phyloP scores from a whole-genome alignment of 169 alveolate species.

The Eimeria necatrix region DNA sequence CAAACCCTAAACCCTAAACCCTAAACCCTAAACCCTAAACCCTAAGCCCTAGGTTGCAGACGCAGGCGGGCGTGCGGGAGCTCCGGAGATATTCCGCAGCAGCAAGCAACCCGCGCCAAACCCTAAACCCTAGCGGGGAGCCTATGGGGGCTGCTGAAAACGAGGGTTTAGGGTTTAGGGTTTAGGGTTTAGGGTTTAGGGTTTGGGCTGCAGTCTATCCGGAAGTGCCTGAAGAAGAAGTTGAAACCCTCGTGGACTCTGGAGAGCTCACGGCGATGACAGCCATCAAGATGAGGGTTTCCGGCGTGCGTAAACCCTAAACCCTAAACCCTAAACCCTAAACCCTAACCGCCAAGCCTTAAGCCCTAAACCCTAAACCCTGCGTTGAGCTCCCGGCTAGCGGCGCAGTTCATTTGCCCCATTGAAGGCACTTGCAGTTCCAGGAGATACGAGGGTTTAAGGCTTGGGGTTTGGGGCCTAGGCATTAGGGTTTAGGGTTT shows the following conservation, averaged over 20 bases:
- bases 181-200: conserved; percentile 2
- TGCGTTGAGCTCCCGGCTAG: too few species aligned
- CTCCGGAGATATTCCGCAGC: not conserved
- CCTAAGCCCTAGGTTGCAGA: conserved; percentile 3
- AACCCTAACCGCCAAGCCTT: not conserved
- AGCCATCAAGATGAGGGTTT: conserved; percentile 83
- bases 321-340: conserved; percentile 33
- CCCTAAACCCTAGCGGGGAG: not conserved
- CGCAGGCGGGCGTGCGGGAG: not conserved
- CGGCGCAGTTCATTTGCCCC: not conserved
- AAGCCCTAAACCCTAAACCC: not conserved
- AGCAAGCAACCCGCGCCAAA: not conserved
- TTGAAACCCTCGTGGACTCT: conserved; percentile 81
- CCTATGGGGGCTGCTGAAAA: not conserved
- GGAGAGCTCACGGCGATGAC: conserved; percentile 81
- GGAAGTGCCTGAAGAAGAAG: conserved; percentile 80
- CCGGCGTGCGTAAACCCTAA: conserved; percentile 83
- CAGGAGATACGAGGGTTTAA: not conserved
- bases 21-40: conserved; percentile 31
- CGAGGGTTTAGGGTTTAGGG: not conserved
- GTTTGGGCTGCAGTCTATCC: conserved; percentile 83
- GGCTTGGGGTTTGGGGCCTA: too few species aligned
- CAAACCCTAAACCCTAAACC: not conserved
- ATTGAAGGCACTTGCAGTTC: too few species aligned
- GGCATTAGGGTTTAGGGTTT: too few species aligned